Base-by-base conservation (phyloP, 805 yeast genomes). In the Lipomyces japonicus region DNA sequence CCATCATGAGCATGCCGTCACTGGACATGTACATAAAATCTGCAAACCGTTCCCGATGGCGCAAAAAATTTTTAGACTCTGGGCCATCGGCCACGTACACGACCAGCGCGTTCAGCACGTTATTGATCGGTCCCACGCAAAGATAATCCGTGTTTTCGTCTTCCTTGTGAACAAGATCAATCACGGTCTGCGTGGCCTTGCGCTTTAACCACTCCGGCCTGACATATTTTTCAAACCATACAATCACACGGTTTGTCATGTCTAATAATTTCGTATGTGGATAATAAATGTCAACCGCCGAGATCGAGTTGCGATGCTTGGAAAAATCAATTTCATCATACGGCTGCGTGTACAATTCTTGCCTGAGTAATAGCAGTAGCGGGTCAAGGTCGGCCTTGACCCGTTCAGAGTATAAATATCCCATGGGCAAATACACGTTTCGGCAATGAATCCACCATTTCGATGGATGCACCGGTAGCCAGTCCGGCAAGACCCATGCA, bases 401-500 rank as follows among this genome's bases (percentile, higher is more conserved):
- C 18, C 37, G 25, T 26, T 76, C 73, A 42, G 86, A 71, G 12
- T 84, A 79, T 6, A 93, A 65, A 65, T 91, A 93, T 16, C 96
- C 91, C 61, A 91, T 71, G 0, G 97, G 90, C 30, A 86, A 67
- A 62, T 90, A 93, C 21, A 93, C 86, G 0, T 93, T 95, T 49
- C 99, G 74, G 0, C 97, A 90, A 63, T 93, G 99, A 21, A 91
- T 96, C 99, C 99, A 93, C 98, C 97, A 93, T 64, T 86, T 78
- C 31, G 90, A 95, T 1, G 99, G 98, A 63, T 93, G 97, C 36
- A 89, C 73, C 0, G 96, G 95, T 1, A 84, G 62, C 42, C 74
- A 64, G 54, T 88, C 86, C 1, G 98, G 99, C 37, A 91, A 67
- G 51, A 84, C 68, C 93, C 96, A 93, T 42, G 89, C 69, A 64